Base-by-base conservation (phyloP, 2,329 filamentous ascomycete species). In the Fusarium anthophilum region DNA sequence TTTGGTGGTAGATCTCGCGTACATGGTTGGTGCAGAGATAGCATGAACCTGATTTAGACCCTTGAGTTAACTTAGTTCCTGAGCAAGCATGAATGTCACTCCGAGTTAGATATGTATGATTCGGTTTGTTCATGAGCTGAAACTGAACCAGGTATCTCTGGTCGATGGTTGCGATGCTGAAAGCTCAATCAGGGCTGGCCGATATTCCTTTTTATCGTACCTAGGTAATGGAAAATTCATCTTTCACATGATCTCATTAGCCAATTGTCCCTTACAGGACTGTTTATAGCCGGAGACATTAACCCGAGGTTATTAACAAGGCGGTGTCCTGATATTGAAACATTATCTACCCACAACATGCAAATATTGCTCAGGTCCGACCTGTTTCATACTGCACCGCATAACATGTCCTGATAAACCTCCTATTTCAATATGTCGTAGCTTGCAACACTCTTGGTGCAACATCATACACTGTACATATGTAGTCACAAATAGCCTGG, bases 261-360 rank as follows among this genome's bases (percentile, higher is more conserved):
- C 26, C 53, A 38, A 62, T 30, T 48, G 17, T 48, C 45, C 47
- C 48, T 41, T 68, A 51, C 38, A 51, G 37, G 47, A 47, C 53
- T 47, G 50, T 43, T 45, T 38, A 45, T 54, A 39, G 22, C 60
- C 32, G 32, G 41, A 37, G 20, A n/a, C 32, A 39, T 38, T 45
- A 62, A 43, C 41, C 63, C 45, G 56, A 68, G 37, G 66, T n/a
- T 63, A 24, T 62, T 24, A 69, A 56, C 50, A 38, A 32, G 50
- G 41, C 55, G n/a, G 63, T 69, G 38, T 69, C 44, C 45, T 57
- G 51, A 66, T 54, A 65, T 58, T 69, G 66, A 68, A 68, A 69
- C 65, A 69, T 45, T 59, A 53, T 68, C 54, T 38, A 60, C 57
- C 48, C 57, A 63, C 45, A 51, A 65, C 39, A 30, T 39, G 37